Evolutionary conservation across 495 filamentous ascomycete species (phyloP).

Genomic region (Hypomontagnella submonticulosa): DNA sequence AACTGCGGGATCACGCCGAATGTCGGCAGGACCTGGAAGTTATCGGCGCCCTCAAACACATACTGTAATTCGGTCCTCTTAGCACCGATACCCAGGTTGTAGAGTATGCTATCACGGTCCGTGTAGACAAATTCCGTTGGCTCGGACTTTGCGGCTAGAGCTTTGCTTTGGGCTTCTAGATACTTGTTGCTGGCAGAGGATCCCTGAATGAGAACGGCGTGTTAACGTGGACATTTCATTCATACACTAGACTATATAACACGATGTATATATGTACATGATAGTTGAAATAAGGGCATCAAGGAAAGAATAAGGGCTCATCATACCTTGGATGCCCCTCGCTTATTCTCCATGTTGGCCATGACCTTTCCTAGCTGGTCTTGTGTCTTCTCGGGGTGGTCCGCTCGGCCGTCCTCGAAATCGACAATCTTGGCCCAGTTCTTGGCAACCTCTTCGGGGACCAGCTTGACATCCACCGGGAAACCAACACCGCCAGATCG

Average conservation of each 20-base stretch:
- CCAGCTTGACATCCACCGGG: constrained; percentile 87
- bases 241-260: constrained; percentile 44
- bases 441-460: constrained; percentile 84
- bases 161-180: constrained; percentile 79
- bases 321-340: constrained; percentile 60
- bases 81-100: constrained; percentile 94
- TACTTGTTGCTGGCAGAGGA: constrained; percentile 54
- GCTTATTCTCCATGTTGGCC: constrained; percentile 86
- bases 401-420: constrained; percentile 90
- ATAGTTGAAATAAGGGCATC: constrained; percentile 31
- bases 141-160: constrained; percentile 74
- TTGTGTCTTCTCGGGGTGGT: constrained; percentile 82
- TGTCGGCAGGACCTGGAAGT: constrained; percentile 93
- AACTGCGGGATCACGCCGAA: constrained; percentile 96
- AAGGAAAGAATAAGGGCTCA: constrained; percentile 47
- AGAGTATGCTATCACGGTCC: constrained; percentile 90
- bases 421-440: constrained; percentile 82
- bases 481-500: constrained; percentile 90
- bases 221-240: constrained; percentile 49
- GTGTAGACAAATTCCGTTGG: constrained; percentile 85
- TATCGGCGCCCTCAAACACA: constrained; percentile 87
- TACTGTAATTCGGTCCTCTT: constrained; percentile 90
- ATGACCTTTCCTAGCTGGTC: constrained; percentile 88
- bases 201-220: constrained; percentile 46
- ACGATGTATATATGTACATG: constrained; percentile 39